A percentile compares a stretch with the other conserved stretches of the same genome.
These are phyloP conservation scores for Sergeia podlipaevii DNA, from an alignment of 208 protist species.

Conservation along the genomic window DNA sequence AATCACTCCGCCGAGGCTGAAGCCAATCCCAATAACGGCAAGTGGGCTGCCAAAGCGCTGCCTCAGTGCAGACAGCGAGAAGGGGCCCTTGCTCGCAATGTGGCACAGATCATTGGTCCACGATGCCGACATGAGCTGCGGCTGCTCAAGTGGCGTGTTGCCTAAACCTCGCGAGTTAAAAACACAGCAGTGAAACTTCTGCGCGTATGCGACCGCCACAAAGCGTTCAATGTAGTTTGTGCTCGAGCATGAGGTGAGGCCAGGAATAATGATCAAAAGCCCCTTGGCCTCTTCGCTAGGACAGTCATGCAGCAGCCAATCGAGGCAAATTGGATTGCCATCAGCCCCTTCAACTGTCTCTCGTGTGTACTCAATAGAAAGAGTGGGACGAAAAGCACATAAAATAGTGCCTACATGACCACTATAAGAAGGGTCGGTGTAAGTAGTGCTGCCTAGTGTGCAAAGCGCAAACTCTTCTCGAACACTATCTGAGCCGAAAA, in stretches of 20 bases:
- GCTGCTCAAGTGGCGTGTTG: constrained; percentile 56
- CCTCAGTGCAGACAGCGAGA: constrained; percentile 17
- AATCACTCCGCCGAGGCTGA: constrained; percentile 75
- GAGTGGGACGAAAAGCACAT: constrained; percentile 44
- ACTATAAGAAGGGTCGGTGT: constrained; percentile 45
- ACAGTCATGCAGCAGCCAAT: constrained; percentile 37
- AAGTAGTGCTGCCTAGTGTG: constrained; percentile 17
- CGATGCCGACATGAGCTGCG: constrained; percentile 54
- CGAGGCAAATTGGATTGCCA: constrained; percentile 65
- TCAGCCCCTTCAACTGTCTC: constrained; percentile 36
- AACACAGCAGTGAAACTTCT: constrained; percentile 59
- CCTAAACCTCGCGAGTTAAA: constrained; percentile 72
- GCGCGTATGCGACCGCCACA: constrained; percentile 29
- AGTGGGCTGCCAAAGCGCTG: constrained; percentile 19
- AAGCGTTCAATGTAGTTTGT: constrained; percentile 78
- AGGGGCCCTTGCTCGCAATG: constrained; percentile 22
- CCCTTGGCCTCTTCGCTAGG: constrained; percentile 18
- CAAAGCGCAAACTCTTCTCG: no score
- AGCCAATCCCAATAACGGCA: constrained; percentile 49
- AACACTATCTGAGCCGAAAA: no score
- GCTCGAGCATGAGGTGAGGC: constrained; percentile 62
- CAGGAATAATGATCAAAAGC: constrained; percentile 62
- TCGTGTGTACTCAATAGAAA: constrained; percentile 36
- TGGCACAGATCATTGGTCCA: constrained; percentile 64
- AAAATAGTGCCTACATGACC: constrained; percentile 65